Conservation (phyloP, 805 yeast genomes). For the Candida khao-thaluensis region DNA sequence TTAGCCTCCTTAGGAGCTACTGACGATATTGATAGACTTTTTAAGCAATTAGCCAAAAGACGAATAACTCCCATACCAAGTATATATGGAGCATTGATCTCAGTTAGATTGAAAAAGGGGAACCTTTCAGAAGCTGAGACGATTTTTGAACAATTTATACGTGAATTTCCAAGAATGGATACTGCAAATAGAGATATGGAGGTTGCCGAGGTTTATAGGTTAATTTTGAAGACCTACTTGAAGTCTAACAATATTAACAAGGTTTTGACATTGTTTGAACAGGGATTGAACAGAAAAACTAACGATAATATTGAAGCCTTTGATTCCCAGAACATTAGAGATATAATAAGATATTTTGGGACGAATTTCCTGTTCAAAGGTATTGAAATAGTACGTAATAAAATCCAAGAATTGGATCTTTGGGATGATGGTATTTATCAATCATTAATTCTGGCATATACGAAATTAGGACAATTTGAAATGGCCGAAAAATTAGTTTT, state of each 20-base stretch:
- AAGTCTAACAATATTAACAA: conserved; percentile 24
- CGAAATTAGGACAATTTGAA: conserved; percentile 29
- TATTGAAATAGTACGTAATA: conserved; percentile 17
- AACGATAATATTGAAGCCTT: conserved; percentile 17
- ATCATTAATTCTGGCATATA: conserved; percentile 28
- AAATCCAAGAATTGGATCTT: conserved; percentile 19
- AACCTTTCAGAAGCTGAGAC: conserved; percentile 34
- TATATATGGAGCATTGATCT: conserved; percentile 47
- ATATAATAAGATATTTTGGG: conserved; percentile 23
- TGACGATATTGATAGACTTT: conserved; percentile 49
- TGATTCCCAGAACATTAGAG: conserved; percentile 16
- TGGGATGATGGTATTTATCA: conserved; percentile 26
- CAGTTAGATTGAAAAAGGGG: conserved; percentile 34
- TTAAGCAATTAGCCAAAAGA: conserved; percentile 44
- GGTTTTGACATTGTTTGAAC: conserved; percentile 28
- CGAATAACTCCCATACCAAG: conserved; percentile 46
- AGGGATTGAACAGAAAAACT: conserved; percentile 20
- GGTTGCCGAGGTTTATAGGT: conserved; percentile 23
- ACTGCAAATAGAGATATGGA: conserved; percentile 17
- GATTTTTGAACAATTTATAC: conserved; percentile 27
- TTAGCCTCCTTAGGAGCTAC: conserved; percentile 51
- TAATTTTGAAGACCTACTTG: conserved; percentile 28
- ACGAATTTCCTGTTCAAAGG: conserved; percentile 21
- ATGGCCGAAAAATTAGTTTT: conserved; percentile 31
- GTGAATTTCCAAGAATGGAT: neutral